A percentile compares a stretch with the other conserved stretches of the same genome.
Conservation (phyloP, 306 rosid genomes). For the Albizia julibrissin region DNA sequence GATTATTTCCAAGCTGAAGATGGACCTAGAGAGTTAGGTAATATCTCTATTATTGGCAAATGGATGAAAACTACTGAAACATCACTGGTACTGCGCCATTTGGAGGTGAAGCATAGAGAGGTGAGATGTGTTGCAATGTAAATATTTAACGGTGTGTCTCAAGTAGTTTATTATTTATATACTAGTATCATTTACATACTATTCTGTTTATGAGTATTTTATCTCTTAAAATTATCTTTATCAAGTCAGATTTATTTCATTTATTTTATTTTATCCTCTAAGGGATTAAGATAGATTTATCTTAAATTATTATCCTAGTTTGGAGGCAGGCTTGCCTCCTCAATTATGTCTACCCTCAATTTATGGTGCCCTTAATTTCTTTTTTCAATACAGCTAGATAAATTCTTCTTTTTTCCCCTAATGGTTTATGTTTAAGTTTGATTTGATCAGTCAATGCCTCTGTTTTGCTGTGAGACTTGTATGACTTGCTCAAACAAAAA, state of each 20-base stretch:
- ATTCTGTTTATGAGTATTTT: neutral
- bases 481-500: neutral
- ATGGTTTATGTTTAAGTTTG: neutral
- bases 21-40: constrained; percentile 87
- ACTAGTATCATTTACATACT: neutral
- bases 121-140: constrained; percentile 38
- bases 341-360: neutral
- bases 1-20: constrained; percentile 91
- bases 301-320: neutral
- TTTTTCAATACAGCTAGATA: neutral
- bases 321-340: neutral
- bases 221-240: neutral
- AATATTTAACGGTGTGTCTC: neutral
- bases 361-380: neutral
- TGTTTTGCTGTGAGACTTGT: neutral
- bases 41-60: constrained; percentile 62
- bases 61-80: constrained; percentile 66
- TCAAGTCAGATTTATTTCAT: neutral
- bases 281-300: neutral
- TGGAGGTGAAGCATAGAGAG: constrained; percentile 75
- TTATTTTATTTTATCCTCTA: neutral
- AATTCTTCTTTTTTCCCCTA: neutral
- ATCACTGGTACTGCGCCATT: constrained; percentile 66
- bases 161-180: neutral
- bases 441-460: neutral